Percentiles rank a stretch among this genome's conserved stretches.
Conservation (phyloP, 2,329 filamentous ascomycete genomes). For the Magnaporthiopsis rhizophila region DNA sequence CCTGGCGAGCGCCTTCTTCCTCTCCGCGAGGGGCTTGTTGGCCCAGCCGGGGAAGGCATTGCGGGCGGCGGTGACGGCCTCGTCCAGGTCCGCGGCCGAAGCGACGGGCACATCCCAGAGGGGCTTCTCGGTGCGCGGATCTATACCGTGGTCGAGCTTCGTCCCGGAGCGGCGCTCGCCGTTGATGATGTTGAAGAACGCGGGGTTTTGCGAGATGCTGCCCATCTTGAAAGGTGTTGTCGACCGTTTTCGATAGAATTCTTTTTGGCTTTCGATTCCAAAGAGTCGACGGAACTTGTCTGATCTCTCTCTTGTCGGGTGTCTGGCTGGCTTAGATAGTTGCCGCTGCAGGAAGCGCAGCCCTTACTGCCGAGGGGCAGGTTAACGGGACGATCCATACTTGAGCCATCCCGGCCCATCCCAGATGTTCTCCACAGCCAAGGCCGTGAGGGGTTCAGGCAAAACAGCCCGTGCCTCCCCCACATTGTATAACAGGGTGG, state of each 20-base stretch:
- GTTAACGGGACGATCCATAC: too few species aligned
- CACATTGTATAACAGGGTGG: background rate
- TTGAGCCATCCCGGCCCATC: background rate
- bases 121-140: constrained; percentile 35
- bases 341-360: too few species aligned
- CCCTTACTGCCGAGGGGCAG: too few species aligned
- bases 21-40: constrained; percentile 32
- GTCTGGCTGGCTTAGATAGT: background rate
- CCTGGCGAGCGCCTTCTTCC: constrained; percentile 29
- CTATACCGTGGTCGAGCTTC: constrained; percentile 27
- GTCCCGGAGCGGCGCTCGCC: constrained; percentile 28
- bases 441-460: background rate
- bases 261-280: too few species aligned
- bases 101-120: constrained; percentile 38
- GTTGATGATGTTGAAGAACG: constrained; percentile 37
- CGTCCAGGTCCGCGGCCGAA: constrained; percentile 31
- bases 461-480: background rate
- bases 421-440: background rate
- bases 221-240: background rate
- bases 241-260: background rate
- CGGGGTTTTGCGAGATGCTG: background rate
- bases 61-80: constrained; percentile 36
- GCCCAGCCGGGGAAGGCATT: constrained; percentile 40
- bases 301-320: background rate
- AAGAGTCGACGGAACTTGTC: background rate